Percentiles rank a stretch among this genome's conserved stretches.
Conservation (phyloP, 371 early-diverging fungal genomes). For the Apophysomyces sp. region DNA sequence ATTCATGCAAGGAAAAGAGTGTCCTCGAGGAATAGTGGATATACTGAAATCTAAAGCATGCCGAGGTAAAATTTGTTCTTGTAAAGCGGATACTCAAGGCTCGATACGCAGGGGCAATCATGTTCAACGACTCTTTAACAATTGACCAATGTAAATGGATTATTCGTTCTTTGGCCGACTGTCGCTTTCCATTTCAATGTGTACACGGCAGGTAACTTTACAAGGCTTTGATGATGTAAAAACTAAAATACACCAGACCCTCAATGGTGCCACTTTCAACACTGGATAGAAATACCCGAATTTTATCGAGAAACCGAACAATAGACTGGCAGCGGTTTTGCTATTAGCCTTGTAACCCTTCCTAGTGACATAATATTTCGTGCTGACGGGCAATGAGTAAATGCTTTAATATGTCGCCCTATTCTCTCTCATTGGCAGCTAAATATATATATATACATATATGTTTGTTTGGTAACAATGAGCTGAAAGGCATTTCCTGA, state of each 20-base stretch:
- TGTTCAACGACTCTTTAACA: conserved; percentile 70
- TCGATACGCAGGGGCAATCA: conserved; percentile 63
- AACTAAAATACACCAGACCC: background rate
- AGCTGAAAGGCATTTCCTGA: too few species aligned
- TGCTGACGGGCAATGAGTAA: too few species aligned
- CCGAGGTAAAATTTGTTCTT: conserved; percentile 39
- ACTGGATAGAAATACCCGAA: background rate
- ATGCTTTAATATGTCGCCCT: too few species aligned
- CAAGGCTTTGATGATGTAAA: background rate
- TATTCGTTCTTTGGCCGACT: conserved; percentile 50
- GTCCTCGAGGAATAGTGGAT: conserved; percentile 66
- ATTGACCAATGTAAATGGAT: conserved; percentile 50
- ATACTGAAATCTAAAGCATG: conserved; percentile 79
- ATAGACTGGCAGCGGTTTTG: background rate
- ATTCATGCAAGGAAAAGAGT: conserved; percentile 22
- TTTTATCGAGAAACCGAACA: background rate
- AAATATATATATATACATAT: too few species aligned
- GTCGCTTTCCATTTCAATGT: conserved; percentile 69
- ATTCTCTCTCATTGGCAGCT: too few species aligned
- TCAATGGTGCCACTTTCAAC: background rate
- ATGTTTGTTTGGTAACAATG: too few species aligned
- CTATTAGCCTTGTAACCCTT: too few species aligned
- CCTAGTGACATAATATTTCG: too few species aligned
- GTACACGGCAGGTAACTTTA: conserved; percentile 57
- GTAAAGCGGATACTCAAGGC: background rate